Evolutionary conservation across 495 filamentous ascomycete genomes (phyloP).

Genomic region (Durotheca rogersii): DNA sequence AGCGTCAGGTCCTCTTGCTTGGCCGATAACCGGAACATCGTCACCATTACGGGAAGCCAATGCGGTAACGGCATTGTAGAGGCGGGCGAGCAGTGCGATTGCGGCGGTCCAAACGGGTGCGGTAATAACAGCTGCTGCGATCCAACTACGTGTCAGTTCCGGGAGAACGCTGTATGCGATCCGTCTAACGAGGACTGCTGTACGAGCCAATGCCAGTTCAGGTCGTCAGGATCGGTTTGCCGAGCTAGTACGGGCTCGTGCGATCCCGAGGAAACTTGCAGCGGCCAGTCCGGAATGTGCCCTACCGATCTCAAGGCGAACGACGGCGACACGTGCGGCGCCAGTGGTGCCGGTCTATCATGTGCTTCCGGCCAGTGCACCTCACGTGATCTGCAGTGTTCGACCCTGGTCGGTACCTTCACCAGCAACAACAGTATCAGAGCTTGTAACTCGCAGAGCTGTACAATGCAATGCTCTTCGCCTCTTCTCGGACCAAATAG

Average conservation of each 20-base stretch:
- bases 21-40: constrained; percentile 75
- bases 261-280: constrained; percentile 81
- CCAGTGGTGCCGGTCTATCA: constrained; percentile 54
- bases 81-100: constrained; percentile 91
- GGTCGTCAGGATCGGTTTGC: constrained; percentile 67
- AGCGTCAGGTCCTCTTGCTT: constrained; percentile 77
- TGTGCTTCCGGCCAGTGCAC: constrained; percentile 97
- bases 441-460: constrained; percentile 74
- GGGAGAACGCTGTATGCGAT: constrained; percentile 73
- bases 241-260: constrained; percentile 74
- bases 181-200: constrained; percentile 92
- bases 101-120: constrained; percentile 74
- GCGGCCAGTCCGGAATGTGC: constrained; percentile 70
- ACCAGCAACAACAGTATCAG: constrained; percentile 75
- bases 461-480: constrained; percentile 73
- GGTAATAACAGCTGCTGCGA: constrained; percentile 79
- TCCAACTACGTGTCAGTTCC: constrained; percentile 86
- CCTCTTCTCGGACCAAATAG: constrained; percentile 62
- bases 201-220: constrained; percentile 67
- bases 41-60: constrained; percentile 80
- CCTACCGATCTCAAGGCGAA: constrained; percentile 66
- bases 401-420: constrained; percentile 78
- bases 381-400: constrained; percentile 86
- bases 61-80: constrained; percentile 99
- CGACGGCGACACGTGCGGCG: constrained; percentile 70